Conservation (phyloP, 2,329 filamentous ascomycete species). For the Xylariaceae sp. region DNA sequence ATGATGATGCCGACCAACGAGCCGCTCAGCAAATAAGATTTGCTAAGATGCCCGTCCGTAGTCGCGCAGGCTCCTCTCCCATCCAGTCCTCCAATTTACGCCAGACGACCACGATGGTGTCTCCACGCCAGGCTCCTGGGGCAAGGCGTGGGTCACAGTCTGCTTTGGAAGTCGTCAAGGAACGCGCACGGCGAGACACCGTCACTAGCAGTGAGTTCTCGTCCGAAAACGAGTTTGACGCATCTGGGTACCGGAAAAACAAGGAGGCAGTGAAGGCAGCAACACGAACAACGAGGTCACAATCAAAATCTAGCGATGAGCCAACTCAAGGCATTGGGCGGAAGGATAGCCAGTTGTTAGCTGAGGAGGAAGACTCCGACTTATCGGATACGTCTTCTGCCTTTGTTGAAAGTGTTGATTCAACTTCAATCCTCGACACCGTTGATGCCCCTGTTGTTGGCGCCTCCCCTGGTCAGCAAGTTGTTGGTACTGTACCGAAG, state of each 20-base stretch:
- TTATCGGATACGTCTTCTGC: constrained; percentile 68
- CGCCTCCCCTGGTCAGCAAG: constrained; percentile 59
- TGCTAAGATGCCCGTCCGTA: constrained; percentile 89
- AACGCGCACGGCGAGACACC: constrained; percentile 73
- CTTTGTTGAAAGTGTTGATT: constrained; percentile 72
- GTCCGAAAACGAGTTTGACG: constrained; percentile 79
- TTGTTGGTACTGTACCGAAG: constrained; percentile 68
- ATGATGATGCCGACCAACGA: constrained; percentile 74
- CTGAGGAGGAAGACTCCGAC: constrained; percentile 66
- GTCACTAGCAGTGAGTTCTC: constrained; percentile 84
- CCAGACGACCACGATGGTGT: constrained; percentile 57
- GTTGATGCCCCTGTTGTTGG: constrained; percentile 64
- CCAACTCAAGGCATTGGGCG: constrained; percentile 50
- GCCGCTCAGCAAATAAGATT: constrained; percentile 93
- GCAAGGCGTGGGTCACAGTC: constrained; percentile 72
- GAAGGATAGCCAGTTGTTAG: constrained; percentile 57
- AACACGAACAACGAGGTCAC: constrained; percentile 57
- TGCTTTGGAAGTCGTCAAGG: constrained; percentile 71
- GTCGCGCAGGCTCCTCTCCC: constrained; percentile 86
- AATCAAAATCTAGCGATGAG: constrained; percentile 61
- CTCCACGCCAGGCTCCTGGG: constrained; percentile 53
- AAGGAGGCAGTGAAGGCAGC: constrained; percentile 66
- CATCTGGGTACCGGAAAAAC: constrained; percentile 67
- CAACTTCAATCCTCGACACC: constrained; percentile 71
- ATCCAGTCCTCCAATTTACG: constrained; percentile 70